These are phyloP conservation scores for Talaromyces islandicus DNA, from an alignment of 2,329 filamentous ascomycete genomes.

Conservation along the genomic window DNA sequence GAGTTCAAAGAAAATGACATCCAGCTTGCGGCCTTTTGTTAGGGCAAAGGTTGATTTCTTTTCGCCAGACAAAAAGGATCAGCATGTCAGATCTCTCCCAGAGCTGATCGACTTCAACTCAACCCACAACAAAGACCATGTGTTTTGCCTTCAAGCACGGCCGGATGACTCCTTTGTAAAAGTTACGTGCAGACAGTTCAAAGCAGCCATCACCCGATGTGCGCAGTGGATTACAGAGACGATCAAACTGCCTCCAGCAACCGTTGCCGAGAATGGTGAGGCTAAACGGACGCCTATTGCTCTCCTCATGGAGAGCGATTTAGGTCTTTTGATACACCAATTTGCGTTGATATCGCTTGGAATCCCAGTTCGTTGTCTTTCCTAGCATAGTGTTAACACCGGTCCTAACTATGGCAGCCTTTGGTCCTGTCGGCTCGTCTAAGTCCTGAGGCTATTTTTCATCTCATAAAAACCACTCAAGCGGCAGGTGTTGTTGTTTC, in stretches of 20 bases:
- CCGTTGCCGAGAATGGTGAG: neutral
- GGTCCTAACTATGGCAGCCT: neutral
- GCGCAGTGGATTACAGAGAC: constrained; percentile 1
- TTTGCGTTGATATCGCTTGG: constrained; percentile 5
- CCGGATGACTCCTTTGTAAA: neutral
- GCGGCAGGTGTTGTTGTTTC: constrained; percentile 1
- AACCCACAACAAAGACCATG: neutral
- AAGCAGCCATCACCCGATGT: neutral
- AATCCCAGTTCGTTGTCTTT: neutral
- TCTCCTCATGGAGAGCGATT: constrained; percentile 5
- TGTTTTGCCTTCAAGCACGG: constrained; percentile 5
- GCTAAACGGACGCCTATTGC: neutral
- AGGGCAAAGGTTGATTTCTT: neutral
- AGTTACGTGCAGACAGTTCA: neutral
- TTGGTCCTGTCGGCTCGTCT: constrained; percentile 3
- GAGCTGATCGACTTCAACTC: constrained; percentile 6
- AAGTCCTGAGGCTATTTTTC: neutral
- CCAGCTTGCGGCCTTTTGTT: neutral
- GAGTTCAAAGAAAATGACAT: neutral
- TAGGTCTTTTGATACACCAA: constrained; percentile 4
- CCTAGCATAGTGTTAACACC: neutral
- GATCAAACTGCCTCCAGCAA: neutral
- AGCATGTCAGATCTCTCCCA: neutral
- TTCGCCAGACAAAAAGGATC: neutral
- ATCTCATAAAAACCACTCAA: neutral